Evolutionary conservation across 225 moss, liverwort and hornwort genomes (phyloP).

Genomic region (Antitrichia curtipendula): DNA sequence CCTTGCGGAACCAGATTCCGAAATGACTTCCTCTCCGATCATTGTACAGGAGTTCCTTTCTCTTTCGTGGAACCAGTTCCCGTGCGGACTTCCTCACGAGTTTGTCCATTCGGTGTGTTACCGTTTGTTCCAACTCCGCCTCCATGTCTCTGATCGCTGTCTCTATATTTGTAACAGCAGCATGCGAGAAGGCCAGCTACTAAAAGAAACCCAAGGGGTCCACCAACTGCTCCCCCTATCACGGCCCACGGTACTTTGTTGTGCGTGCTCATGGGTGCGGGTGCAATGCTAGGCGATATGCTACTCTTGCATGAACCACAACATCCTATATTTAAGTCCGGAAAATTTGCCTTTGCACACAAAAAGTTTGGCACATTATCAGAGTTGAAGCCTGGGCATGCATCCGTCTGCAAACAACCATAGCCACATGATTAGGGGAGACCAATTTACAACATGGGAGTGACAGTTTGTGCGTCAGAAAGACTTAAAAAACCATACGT

Average conservation of each 20-base stretch:
- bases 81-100: neutral
- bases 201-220: neutral
- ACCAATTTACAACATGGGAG: neutral
- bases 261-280: no score
- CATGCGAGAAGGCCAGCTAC: neutral
- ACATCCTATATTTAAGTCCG: neutral
- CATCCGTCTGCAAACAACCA: neutral
- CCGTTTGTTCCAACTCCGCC: no score
- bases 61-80: neutral
- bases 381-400: neutral
- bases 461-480: neutral
- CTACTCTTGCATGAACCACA: neutral
- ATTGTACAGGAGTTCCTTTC: neutral
- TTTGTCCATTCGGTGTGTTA: no score
- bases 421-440: neutral
- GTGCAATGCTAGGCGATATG: no score
- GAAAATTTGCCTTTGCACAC: neutral
- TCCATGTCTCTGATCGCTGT: no score
- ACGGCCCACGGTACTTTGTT: no score
- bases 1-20: no score
- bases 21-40: neutral
- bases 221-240: neutral
- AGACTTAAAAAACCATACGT: no score
- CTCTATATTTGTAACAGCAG: fast-evolving
- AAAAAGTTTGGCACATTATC: neutral